A percentile compares a stretch with the other conserved stretches of the same genome.
These are phyloP conservation scores for Immersiporthe knoxdaviesiana DNA, from an alignment of 2,329 filamentous ascomycete species.

Conservation along the genomic window DNA sequence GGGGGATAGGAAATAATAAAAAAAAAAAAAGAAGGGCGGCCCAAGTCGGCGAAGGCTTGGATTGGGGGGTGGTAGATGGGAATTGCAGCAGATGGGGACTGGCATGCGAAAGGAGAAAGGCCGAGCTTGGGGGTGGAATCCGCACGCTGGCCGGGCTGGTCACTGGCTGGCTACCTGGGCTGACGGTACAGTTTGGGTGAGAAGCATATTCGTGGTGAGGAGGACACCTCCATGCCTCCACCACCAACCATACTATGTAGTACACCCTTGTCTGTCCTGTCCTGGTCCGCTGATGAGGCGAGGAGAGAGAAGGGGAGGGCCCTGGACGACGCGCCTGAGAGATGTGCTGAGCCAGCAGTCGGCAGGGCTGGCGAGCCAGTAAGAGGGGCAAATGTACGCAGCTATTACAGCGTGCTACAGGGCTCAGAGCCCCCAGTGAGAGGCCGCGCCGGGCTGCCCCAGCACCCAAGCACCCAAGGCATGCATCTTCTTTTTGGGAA, in stretches of 20 bases:
- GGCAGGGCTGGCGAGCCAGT: conserved; percentile 1
- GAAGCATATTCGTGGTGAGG: not conserved
- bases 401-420: not conserved
- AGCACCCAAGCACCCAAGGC: too few species aligned
- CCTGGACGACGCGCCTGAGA: not conserved
- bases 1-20: too few species aligned
- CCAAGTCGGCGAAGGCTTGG: not conserved
- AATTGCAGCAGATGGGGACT: conserved; percentile 3
- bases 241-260: not conserved
- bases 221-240: not conserved
- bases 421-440: not conserved
- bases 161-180: not conserved
- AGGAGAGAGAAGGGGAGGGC: too few species aligned
- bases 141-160: not conserved
- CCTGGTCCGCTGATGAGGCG: not conserved
- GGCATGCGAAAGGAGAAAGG: conserved; percentile 6
- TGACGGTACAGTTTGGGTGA: not conserved
- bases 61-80: conserved; percentile 7
- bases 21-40: conserved; percentile 3
- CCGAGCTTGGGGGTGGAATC: not conserved
- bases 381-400: not conserved
- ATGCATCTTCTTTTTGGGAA: not conserved
- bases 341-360: not conserved
- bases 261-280: not conserved
- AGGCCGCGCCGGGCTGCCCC: not conserved